phyloP scores from a whole-genome alignment of 1,139 yeast species.

The Blastobotrys buckinghamii region DNA sequence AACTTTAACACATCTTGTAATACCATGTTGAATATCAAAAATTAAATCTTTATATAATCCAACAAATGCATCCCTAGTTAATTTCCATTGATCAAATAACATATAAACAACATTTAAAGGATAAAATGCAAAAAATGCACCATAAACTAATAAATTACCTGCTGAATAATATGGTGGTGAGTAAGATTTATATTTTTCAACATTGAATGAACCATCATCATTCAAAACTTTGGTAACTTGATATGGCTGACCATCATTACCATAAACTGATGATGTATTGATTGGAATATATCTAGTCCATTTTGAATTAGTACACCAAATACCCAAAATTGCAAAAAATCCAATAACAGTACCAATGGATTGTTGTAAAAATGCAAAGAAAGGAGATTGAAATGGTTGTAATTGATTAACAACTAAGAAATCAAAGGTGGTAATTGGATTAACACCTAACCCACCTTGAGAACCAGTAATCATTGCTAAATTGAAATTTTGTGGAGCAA shows the following conservation, averaged over 20 bases:
- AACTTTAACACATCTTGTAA: neutral
- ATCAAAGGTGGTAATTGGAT: conserved; percentile 50
- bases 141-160: conserved; percentile 38
- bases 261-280: conserved; percentile 44
- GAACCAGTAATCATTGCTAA: conserved; percentile 53
- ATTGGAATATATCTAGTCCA: conserved; percentile 50
- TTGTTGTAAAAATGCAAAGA: conserved; percentile 41
- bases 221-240: conserved; percentile 39
- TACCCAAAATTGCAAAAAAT: conserved; percentile 38
- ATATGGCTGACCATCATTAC: conserved; percentile 44
- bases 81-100: conserved; percentile 22
- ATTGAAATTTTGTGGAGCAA: conserved; percentile 48
- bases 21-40: conserved; percentile 1
- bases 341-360: conserved; percentile 41
- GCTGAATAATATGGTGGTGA: conserved; percentile 45
- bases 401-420: conserved; percentile 40
- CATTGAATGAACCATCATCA: conserved; percentile 29
- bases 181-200: conserved; percentile 29
- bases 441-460: conserved; percentile 52
- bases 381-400: conserved; percentile 38
- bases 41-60: conserved; percentile 13
- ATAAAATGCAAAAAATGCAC: conserved; percentile 30
- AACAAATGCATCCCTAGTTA: conserved; percentile 19
- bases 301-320: conserved; percentile 47
- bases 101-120: conserved; percentile 25